Conservation (phyloP, 2,329 filamentous ascomycete species). For the Metarhizium album region DNA sequence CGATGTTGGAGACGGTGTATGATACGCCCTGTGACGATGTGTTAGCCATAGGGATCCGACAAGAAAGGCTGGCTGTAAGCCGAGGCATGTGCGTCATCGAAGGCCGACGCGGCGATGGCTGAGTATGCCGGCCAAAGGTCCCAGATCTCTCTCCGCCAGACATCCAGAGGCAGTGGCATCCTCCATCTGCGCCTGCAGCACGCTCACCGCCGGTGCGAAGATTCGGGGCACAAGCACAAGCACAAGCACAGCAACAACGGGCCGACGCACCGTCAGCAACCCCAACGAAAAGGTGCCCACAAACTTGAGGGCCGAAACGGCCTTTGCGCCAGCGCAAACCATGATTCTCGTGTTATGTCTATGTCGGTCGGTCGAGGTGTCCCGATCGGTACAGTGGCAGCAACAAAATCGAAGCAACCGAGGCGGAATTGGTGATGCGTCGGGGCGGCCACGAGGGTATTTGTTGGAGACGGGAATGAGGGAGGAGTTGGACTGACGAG, state of each 20-base stretch:
- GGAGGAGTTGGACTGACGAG: background rate
- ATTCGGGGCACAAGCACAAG: background rate
- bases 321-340: conserved; percentile 44
- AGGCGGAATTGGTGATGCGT: background rate
- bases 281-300: conserved; percentile 85
- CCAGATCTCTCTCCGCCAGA: no score
- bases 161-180: no score
- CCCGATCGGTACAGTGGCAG: background rate
- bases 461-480: background rate
- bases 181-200: no score
- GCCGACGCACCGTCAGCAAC: conserved; percentile 64
- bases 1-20: conserved; percentile 68
- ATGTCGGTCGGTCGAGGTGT: background rate
- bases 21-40: conserved; percentile 60
- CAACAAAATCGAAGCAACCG: background rate
- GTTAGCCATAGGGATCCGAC: conserved; percentile 5
- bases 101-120: background rate
- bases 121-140: no score
- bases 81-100: background rate
- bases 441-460: background rate
- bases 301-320: conserved; percentile 74
- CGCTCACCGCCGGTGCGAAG: background rate
- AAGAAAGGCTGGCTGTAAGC: background rate
- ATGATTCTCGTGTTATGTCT: conserved; percentile 29
- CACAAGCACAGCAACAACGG: conserved; percentile 5